These are phyloP conservation scores for Plasmodium gallinaceum DNA, from an alignment of 169 alveolate species.

Conservation along the genomic window DNA sequence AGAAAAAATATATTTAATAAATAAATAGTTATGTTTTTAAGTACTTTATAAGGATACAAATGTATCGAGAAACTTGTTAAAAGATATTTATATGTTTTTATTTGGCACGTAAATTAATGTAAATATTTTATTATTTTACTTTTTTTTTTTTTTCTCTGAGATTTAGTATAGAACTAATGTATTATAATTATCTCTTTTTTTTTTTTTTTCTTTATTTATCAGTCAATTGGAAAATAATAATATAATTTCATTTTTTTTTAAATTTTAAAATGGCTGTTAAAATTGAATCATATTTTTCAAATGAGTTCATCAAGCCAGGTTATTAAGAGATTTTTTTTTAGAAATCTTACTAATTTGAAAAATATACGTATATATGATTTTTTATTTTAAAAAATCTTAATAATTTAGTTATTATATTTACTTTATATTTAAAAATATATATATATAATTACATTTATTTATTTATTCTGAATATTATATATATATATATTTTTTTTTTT, in stretches of 20 bases:
- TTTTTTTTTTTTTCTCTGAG: not conserved
- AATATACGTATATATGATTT: too few species aligned
- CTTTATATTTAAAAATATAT: not conserved
- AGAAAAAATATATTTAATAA: too few species aligned
- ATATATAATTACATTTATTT: not conserved
- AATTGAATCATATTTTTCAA: constrained; percentile 28
- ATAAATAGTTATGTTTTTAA: too few species aligned
- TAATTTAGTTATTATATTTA: too few species aligned
- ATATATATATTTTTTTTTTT: not conserved
- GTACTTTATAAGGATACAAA: too few species aligned
- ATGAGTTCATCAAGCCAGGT: constrained; percentile 51
- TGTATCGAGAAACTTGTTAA: too few species aligned
- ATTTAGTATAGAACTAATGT: too few species aligned
- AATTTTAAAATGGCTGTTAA: constrained; percentile 55
- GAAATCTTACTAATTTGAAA: too few species aligned
- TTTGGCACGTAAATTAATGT: not conserved
- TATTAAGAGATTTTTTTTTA: not conserved
- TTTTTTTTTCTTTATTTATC: constrained; percentile 19
- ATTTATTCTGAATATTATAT: not conserved
- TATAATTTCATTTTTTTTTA: not conserved
- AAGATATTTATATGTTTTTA: not conserved
- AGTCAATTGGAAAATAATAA: not conserved
- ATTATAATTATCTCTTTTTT: not conserved
- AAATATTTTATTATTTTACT: not conserved
- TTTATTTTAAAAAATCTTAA: too few species aligned